Conservation (phyloP, 495 filamentous ascomycete genomes). For the Aspergillus ostianus region DNA sequence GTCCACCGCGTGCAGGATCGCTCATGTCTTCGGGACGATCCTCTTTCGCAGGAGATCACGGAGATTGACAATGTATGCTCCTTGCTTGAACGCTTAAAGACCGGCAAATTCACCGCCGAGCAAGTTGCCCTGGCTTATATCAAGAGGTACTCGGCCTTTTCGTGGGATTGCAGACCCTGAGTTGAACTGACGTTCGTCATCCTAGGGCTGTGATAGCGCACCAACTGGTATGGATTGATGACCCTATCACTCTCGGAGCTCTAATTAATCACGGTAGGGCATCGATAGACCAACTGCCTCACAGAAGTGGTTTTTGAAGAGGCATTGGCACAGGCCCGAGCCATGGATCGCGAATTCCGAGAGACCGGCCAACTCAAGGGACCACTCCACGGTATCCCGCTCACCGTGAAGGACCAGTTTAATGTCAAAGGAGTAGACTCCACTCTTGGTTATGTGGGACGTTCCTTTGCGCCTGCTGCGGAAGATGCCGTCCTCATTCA, state of each 20-base stretch:
- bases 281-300: conserved; percentile 53
- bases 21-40: conserved; percentile 23
- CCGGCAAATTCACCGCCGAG: conserved; percentile 42
- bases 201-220: conserved; percentile 53
- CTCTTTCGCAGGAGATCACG: conserved; percentile 32
- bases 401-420: conserved; percentile 67
- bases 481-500: conserved; percentile 49
- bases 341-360: conserved; percentile 52
- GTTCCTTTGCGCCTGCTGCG: conserved; percentile 49
- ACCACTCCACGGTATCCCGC: conserved; percentile 64
- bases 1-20: conserved; percentile 25
- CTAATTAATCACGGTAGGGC: conserved; percentile 1
- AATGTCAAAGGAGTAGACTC: conserved; percentile 59
- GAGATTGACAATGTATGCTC: conserved; percentile 37
- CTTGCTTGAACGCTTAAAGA: conserved; percentile 33
- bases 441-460: conserved; percentile 56
- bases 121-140: conserved; percentile 47
- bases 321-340: conserved; percentile 55
- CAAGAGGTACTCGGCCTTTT: conserved; percentile 34
- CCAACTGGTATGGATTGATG: conserved; percentile 41
- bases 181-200: background rate
- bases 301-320: conserved; percentile 63
- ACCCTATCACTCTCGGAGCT: background rate
- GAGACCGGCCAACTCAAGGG: conserved; percentile 49
- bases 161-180: background rate